Conservation (phyloP, 1,284 basidiomycete species). For the Wallemia mellicola region DNA sequence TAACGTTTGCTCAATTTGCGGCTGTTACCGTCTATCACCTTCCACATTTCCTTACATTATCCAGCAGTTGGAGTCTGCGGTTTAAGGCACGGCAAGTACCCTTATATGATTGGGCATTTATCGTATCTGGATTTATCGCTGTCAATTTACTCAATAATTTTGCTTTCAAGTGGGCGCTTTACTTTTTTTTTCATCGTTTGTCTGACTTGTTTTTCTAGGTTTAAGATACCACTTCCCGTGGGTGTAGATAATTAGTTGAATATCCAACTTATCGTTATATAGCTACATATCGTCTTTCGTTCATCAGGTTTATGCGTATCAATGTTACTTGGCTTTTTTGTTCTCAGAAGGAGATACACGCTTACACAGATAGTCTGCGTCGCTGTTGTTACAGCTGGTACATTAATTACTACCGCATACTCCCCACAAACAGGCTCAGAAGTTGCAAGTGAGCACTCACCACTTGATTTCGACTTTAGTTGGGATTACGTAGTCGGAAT, state of each 20-base stretch:
- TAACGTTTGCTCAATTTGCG: constrained; percentile 59
- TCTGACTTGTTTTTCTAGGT: neutral
- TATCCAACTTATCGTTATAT: constrained; percentile 40
- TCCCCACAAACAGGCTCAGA: constrained; percentile 17
- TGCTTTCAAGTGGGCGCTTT: neutral
- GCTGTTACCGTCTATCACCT: constrained; percentile 28
- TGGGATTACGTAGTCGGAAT: constrained; percentile 47
- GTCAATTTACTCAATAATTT: constrained; percentile 14
- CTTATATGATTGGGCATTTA: constrained; percentile 38
- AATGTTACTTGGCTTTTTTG: constrained; percentile 37
- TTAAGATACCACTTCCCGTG: neutral
- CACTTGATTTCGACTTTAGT: too few species aligned
- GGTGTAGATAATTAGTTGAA: neutral
- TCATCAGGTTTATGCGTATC: constrained; percentile 63
- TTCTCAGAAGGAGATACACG: constrained; percentile 25
- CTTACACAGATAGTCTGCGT: constrained; percentile 24
- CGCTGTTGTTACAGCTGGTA: constrained; percentile 45
- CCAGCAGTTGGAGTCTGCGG: constrained; percentile 12
- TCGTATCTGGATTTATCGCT: constrained; percentile 51
- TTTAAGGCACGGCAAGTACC: constrained; percentile 38
- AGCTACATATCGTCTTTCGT: constrained; percentile 79
- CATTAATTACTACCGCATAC: constrained; percentile 53
- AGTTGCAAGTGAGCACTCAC: too few species aligned
- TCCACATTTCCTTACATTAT: constrained; percentile 11
- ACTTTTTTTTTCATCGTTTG: neutral